Evolutionary conservation across 768 basidiomycete genomes (phyloP).

Genomic region (Polyporus arcularius): DNA sequence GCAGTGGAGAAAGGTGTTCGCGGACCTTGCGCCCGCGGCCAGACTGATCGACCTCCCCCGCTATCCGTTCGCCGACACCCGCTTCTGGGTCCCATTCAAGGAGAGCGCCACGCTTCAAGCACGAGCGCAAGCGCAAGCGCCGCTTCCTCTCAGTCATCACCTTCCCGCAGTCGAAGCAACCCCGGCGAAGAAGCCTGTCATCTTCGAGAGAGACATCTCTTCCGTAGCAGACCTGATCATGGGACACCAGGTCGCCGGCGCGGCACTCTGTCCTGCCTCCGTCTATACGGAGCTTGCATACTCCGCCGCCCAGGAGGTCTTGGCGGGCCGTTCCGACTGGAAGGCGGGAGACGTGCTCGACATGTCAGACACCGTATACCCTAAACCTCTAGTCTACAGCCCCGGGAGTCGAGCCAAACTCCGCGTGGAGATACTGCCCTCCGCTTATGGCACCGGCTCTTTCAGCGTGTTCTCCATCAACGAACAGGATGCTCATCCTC

Average conservation of each 20-base stretch:
- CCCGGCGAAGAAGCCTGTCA: slow-evolving; percentile 32
- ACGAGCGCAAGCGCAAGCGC: not conserved
- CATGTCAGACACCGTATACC: slow-evolving; percentile 48
- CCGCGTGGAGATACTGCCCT: slow-evolving; percentile 29
- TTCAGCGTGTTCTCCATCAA: slow-evolving; percentile 39
- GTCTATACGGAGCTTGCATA: slow-evolving; percentile 61
- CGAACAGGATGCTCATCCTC: slow-evolving; percentile 33
- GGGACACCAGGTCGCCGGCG: slow-evolving; percentile 59
- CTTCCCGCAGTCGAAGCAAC: too few relatives aligned
- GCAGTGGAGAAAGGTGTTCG: slow-evolving; percentile 58
- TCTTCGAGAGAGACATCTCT: slow-evolving; percentile 55
- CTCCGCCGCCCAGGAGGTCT: slow-evolving; percentile 44
- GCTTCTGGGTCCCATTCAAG: slow-evolving; percentile 57
- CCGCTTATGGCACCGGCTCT: slow-evolving; percentile 38
- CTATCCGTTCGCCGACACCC: slow-evolving; percentile 60
- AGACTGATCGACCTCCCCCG: slow-evolving; percentile 54
- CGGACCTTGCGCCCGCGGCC: slow-evolving; percentile 40
- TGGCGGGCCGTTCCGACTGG: slow-evolving; percentile 30
- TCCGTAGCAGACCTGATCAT: slow-evolving; percentile 45
- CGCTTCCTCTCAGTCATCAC: too few relatives aligned
- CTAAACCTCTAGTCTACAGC: slow-evolving; percentile 54
- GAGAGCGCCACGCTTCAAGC: slow-evolving; percentile 25
- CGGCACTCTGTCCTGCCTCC: slow-evolving; percentile 57
- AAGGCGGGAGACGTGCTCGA: slow-evolving; percentile 37
- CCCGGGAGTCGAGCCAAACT: slow-evolving; percentile 35